Evolutionary conservation across 768 basidiomycete genomes (phyloP), one percentile per base, ranked within the genome.

Genomic region (Termitomyces sp.): DNA sequence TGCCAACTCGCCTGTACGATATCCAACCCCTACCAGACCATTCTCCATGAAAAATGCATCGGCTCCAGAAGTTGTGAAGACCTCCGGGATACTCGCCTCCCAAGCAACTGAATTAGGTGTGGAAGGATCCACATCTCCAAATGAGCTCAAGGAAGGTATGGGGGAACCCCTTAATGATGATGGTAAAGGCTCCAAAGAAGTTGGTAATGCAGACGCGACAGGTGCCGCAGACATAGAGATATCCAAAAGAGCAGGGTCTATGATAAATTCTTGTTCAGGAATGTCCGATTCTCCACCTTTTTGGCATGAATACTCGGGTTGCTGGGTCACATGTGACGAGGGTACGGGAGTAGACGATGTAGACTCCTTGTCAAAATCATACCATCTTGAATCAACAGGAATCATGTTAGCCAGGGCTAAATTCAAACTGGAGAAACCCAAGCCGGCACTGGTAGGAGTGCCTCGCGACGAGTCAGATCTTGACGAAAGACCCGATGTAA

Each of bases 81-180:
- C 62, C 45, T 73, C 74, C 7, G 74, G 73, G 38, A 61, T 55
- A 16, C 66, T 66, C 28, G 68, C 57, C 49, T 79, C 75, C 72
- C 71, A 76, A 11, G 41, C 61, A 2, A 71, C 69, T 3, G 72
- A 76, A 30, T 60, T 70, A 7, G 77, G 76, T 8, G 76, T 77
- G 20, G 66, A 58, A 2, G 75, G 76, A 36, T 67, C 73, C 13
- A 59, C 56, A 10, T 71, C 73, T n/a, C 68, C 68, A 33, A 65
- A 60, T 0, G 76, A 67, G 49, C 74, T 73, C 47, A 67, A 65
- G 1, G 73, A 76, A 22, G 64, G 63, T 28, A 67, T 65, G 20
- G 66, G 66, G 13, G 64, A 69, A 55, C 57, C 60, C 20, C 65
- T 60, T 3, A 64, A 51, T 16, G 63, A 51, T 16, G 63, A 59